Evolutionary conservation across 441 rosid genomes (phyloP).

Genomic region (Macaranga tanarius): DNA sequence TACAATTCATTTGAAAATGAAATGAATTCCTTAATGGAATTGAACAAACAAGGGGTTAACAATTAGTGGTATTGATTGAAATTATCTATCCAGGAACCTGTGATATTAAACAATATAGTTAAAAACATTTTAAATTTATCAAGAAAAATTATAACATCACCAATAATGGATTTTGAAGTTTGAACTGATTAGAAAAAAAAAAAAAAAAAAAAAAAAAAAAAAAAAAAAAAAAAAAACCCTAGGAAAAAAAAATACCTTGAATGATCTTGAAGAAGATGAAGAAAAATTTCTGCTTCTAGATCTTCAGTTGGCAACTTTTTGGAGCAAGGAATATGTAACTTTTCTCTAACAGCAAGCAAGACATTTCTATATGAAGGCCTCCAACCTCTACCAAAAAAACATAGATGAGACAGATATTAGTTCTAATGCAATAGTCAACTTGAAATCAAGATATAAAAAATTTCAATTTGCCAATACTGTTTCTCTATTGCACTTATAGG

Average conservation of each 20-base stretch:
- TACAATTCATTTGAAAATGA: too few species aligned
- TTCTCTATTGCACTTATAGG: not conserved
- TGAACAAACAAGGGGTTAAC: too few species aligned
- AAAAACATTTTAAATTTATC: too few species aligned
- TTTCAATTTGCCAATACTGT: not conserved
- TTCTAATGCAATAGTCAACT: not conserved
- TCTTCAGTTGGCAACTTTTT: slow-evolving; percentile 74
- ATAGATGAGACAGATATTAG: not conserved
- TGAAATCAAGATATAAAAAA: not conserved
- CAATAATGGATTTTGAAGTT: too few species aligned
- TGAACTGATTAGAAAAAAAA: too few species aligned
- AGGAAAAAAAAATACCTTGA: slow-evolving; percentile 51
- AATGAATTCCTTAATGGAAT: too few species aligned
- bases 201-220: too few species aligned
- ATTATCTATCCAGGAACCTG: too few species aligned
- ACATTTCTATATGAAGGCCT: slow-evolving; percentile 83
- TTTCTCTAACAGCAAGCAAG: slow-evolving; percentile 71
- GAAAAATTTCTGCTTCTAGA: slow-evolving; percentile 86
- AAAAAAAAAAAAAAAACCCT: too few species aligned
- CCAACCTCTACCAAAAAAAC: slow-evolving; percentile 66
- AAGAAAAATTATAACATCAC: too few species aligned
- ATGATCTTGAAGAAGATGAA: slow-evolving; percentile 61
- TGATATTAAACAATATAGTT: too few species aligned
- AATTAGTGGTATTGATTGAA: too few species aligned
- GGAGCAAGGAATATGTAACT: slow-evolving; percentile 71